phyloP scores from a whole-genome alignment of 108 stramenopile species.

The Discostella stelligeroides region DNA sequence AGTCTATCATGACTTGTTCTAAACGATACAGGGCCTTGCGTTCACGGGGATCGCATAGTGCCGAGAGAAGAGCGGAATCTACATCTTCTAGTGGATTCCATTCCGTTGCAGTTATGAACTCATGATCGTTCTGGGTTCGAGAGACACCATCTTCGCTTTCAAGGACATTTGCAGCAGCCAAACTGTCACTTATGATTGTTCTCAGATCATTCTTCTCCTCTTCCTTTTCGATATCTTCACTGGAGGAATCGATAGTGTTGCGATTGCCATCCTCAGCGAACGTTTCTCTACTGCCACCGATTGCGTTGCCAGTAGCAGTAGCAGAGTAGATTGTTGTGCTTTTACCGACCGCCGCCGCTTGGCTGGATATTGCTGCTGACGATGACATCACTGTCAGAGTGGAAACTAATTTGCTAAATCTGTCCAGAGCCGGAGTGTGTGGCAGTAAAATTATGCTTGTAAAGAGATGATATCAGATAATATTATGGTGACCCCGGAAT shows the following conservation, averaged over 20 bases:
- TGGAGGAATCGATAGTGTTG: not conserved
- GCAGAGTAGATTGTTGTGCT: too few relatives aligned
- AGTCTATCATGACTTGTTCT: constrained; percentile 77
- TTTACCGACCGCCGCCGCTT: too few relatives aligned
- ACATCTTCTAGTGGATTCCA: constrained; percentile 58
- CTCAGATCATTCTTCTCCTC: constrained; percentile 4
- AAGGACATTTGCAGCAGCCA: not conserved
- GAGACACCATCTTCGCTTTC: not conserved
- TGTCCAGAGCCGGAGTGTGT: too few relatives aligned
- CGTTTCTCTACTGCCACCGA: not conserved
- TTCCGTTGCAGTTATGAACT: not conserved
- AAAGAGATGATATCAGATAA: too few relatives aligned
- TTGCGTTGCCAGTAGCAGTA: too few relatives aligned
- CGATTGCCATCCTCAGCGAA: too few relatives aligned
- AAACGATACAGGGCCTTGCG: constrained; percentile 79
- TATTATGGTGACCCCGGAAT: too few relatives aligned
- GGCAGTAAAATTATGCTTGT: too few relatives aligned
- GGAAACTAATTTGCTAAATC: too few relatives aligned
- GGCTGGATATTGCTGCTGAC: too few relatives aligned
- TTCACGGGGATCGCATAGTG: constrained; percentile 76
- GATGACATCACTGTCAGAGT: too few relatives aligned
- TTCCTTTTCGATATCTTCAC: constrained; percentile 7
- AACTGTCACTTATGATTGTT: not conserved
- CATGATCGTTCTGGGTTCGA: not conserved
- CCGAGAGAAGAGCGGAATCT: constrained; percentile 80